Evolutionary conservation across 345 rosid genomes (phyloP).

Genomic region (Syzygium oleosum): DNA sequence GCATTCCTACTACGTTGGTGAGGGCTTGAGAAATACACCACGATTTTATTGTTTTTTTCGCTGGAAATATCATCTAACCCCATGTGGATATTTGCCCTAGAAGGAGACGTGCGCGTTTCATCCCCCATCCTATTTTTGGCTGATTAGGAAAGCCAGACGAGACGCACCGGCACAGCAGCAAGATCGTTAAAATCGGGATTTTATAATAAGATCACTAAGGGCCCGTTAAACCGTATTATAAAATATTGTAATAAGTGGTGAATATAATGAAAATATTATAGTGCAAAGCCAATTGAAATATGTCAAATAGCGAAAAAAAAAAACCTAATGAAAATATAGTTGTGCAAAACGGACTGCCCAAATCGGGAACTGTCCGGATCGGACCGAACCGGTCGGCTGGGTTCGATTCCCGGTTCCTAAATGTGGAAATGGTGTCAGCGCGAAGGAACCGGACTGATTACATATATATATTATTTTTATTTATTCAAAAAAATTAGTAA

Average conservation of each 20-base stretch:
- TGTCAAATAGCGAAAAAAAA: too few relatives aligned
- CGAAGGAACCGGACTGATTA: too few relatives aligned
- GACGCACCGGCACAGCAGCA: not conserved
- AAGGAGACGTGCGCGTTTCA: not conserved
- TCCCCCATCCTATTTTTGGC: not conserved
- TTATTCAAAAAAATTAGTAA: too few relatives aligned
- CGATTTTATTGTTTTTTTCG: not conserved
- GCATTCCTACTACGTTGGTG: not conserved
- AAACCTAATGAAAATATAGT: too few relatives aligned
- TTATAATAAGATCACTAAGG: not conserved
- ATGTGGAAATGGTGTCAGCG: too few relatives aligned
- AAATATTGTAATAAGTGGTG: not conserved
- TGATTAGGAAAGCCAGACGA: not conserved
- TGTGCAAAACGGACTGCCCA: too few relatives aligned
- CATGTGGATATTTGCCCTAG: not conserved
- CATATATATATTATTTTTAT: too few relatives aligned
- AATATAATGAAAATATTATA: too few relatives aligned
- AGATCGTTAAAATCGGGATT: not conserved
- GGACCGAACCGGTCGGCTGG: too few relatives aligned
- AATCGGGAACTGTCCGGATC: too few relatives aligned
- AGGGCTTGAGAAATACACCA: not conserved
- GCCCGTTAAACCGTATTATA: not conserved
- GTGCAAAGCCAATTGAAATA: too few relatives aligned
- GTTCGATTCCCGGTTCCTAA: too few relatives aligned
- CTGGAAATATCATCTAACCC: not conserved